Evolutionary conservation across 768 basidiomycete species (phyloP), one percentile per base, ranked within the genome.

Genomic region (Suillus cothurnatus): DNA sequence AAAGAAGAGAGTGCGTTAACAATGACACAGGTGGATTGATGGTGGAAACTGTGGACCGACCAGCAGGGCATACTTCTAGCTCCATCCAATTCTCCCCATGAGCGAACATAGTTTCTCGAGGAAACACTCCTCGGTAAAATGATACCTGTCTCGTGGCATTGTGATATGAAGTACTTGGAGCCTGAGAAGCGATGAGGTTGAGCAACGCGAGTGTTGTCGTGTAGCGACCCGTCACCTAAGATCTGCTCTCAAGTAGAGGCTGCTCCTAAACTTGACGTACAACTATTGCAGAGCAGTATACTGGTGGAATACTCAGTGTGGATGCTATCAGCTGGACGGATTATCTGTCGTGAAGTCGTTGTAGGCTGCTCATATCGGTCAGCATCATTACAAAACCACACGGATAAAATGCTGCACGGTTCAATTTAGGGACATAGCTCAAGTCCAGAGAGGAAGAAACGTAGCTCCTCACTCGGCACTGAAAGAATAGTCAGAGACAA

Each of bases 61-160:
- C 15, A 95, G 81, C 64, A 90, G 89, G 4, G 81, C 80, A 68
- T 94, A 97, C 73, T 92, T 91, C 95, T 95, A 28, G 6, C 50
- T 52, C 28, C 0, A 90, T 85, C 95, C 95, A 98, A n/a, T 97
- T 88, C 73, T 95, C 92, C 8, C 86, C 85, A 70, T 95, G 93
- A 7, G 95, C 84, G 67, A 95, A 94, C 9, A 82, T 82, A 17
- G 88, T 81, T 0, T 91, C 94, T 39, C 92, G 86, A 55, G 91
- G 77, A 31, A 95, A 81, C 4, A 95, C 93, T 64, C 78, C 70
- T 88, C 87, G 58, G 84, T 86, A 17, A 50, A 50, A 26, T 50
- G 26, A 17, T 26, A 15, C 26, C 26, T 87, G 52, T 86, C 84
- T 0, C 86, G 83, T 0, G 84, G 76, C 32, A 87, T 78, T 2